Evolutionary conservation across 2,329 filamentous ascomycete genomes (phyloP).

Genomic region (Remersonia thermophila): DNA sequence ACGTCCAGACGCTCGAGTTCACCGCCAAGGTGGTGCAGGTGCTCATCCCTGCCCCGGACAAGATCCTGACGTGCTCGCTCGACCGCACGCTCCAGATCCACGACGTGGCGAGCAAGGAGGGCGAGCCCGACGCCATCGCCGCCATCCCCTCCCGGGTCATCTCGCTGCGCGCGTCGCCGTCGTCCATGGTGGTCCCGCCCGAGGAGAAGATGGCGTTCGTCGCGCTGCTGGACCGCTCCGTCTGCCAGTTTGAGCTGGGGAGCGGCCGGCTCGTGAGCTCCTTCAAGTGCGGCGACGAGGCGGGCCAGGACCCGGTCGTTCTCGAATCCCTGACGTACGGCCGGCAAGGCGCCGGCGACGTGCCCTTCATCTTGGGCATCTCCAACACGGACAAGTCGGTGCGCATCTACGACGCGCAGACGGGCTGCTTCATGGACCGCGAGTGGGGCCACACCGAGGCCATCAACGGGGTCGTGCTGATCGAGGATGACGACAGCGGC

Average conservation of each 20-base stretch:
- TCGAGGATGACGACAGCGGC: slow-evolving; percentile 45
- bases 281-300: slow-evolving; percentile 76
- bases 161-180: slow-evolving; percentile 72
- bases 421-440: slow-evolving; percentile 65
- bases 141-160: slow-evolving; percentile 69
- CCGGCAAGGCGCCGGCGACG: slow-evolving; percentile 40
- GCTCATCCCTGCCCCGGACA: slow-evolving; percentile 62
- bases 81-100: slow-evolving; percentile 80
- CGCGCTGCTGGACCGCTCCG: slow-evolving; percentile 46
- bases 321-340: slow-evolving; percentile 63
- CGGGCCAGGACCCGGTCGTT: slow-evolving; percentile 68
- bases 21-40: slow-evolving; percentile 68
- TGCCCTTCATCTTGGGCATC: slow-evolving; percentile 66
- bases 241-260: slow-evolving; percentile 49
- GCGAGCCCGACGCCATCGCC: slow-evolving; percentile 52
- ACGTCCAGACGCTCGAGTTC: slow-evolving; percentile 90
- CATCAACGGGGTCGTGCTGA: slow-evolving; percentile 69
- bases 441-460: slow-evolving; percentile 95
- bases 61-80: slow-evolving; percentile 72
- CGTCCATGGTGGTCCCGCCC: slow-evolving; percentile 64
- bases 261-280: slow-evolving; percentile 57
- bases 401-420: slow-evolving; percentile 70
- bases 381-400: slow-evolving; percentile 96
- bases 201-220: slow-evolving; percentile 48
- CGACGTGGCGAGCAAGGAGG: slow-evolving; percentile 60